These are phyloP conservation scores for Aspergillus uvarum DNA, from an alignment of 2,329 filamentous ascomycete genomes.

Conservation along the genomic window DNA sequence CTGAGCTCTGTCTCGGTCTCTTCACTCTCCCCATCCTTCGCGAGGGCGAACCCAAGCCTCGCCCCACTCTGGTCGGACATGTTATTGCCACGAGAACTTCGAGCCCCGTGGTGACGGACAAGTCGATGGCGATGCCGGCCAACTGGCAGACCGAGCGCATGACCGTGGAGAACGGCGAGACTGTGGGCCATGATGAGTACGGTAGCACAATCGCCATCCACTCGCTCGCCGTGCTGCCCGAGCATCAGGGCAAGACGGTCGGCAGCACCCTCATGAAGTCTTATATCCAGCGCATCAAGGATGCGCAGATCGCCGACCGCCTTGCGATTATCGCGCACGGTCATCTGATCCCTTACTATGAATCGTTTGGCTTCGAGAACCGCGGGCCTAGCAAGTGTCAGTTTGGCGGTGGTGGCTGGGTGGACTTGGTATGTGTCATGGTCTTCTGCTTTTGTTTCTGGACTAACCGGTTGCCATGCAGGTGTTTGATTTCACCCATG, in stretches of 20 bases:
- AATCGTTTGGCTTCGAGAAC: constrained; percentile 70
- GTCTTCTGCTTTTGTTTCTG: neutral
- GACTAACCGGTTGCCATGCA: constrained; percentile 17
- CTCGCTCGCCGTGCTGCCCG: constrained; percentile 75
- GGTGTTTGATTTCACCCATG: constrained; percentile 31
- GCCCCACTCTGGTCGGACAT: constrained; percentile 69
- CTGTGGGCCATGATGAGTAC: constrained; percentile 67
- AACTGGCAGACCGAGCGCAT: constrained; percentile 60
- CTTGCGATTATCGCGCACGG: constrained; percentile 77
- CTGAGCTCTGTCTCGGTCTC: constrained; percentile 75
- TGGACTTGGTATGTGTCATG: constrained; percentile 67
- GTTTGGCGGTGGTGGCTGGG: constrained; percentile 79
- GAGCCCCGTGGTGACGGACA: constrained; percentile 65
- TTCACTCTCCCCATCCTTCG: constrained; percentile 63
- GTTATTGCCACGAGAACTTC: constrained; percentile 72
- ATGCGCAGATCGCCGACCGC: constrained; percentile 67
- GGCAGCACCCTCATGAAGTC: constrained; percentile 72
- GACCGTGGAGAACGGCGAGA: constrained; percentile 41
- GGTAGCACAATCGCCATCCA: constrained; percentile 79
- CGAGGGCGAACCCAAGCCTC: constrained; percentile 59
- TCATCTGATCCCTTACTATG: constrained; percentile 71
- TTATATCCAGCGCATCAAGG: constrained; percentile 74
- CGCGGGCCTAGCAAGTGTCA: constrained; percentile 66
- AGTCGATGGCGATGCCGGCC: constrained; percentile 70
- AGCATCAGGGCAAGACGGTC: constrained; percentile 71